phyloP scores from a whole-genome alignment of 129 eudicot species.

The Calendula officinalis region DNA sequence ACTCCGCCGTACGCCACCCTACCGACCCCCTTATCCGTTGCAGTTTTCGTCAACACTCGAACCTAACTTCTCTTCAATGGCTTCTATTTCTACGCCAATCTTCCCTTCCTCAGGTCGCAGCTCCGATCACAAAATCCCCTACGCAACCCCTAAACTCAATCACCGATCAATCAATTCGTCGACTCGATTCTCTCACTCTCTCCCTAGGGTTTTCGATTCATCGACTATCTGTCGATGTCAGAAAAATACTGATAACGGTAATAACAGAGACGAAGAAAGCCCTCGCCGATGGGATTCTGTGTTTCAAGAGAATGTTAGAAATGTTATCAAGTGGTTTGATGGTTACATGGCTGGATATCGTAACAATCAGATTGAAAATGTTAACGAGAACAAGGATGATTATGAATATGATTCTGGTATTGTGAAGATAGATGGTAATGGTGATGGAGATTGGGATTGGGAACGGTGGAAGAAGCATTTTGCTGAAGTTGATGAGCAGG shows the following conservation, averaged over 20 bases:
- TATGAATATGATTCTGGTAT: neutral
- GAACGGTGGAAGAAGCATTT: conserved; percentile 87
- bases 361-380: conserved; percentile 16
- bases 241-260: neutral
- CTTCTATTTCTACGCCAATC: conserved; percentile 52
- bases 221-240: conserved; percentile 48
- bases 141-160: conserved; percentile 30
- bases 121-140: conserved; percentile 43
- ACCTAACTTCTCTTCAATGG: conserved; percentile 41
- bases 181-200: conserved; percentile 22
- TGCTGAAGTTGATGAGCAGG: conserved; percentile 70
- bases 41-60: neutral
- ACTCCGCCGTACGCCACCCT: conserved; percentile 22
- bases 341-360: conserved; percentile 32
- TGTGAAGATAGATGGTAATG: conserved; percentile 18
- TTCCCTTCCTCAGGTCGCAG: conserved; percentile 43
- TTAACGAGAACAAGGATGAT: conserved; percentile 19
- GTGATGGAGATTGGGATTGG: conserved; percentile 79
- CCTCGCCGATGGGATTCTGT: conserved; percentile 54
- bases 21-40: conserved; percentile 13
- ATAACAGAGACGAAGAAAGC: conserved; percentile 23
- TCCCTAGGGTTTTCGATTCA: conserved; percentile 31
- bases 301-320: conserved; percentile 47
- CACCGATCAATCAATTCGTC: conserved; percentile 31
- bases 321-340: conserved; percentile 49